phyloP scores from a whole-genome alignment of 768 basidiomycete genomes.

The Filobasidium floriforme region DNA sequence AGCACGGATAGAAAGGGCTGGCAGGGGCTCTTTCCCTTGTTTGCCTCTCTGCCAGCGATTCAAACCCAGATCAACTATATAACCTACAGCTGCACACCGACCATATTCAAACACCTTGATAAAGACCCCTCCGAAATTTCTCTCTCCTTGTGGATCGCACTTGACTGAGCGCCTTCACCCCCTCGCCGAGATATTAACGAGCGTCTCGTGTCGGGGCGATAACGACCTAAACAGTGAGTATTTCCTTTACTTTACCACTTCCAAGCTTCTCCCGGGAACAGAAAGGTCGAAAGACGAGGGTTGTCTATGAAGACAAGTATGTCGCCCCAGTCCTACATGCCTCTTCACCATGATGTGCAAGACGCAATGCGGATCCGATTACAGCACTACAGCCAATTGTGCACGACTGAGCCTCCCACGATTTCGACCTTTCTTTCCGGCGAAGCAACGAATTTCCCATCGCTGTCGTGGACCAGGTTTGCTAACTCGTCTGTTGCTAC shows the following conservation, averaged over 20 bases:
- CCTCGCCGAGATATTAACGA: neutral
- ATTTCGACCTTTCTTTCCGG: neutral
- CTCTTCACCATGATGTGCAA: conserved; percentile 16
- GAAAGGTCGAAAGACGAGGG: neutral
- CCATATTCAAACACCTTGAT: too few relatives aligned
- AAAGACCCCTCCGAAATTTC: too few relatives aligned
- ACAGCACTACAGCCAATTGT: conserved; percentile 20
- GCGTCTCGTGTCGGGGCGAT: neutral
- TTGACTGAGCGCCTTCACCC: conserved; percentile 9
- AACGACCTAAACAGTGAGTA: conserved; percentile 5
- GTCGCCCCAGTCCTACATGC: conserved; percentile 24
- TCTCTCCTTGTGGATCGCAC: conserved; percentile 8
- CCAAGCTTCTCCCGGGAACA: neutral
- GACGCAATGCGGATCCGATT: conserved; percentile 21
- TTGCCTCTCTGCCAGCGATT: too few relatives aligned
- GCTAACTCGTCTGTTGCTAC: too few relatives aligned
- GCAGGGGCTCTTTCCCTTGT: too few relatives aligned
- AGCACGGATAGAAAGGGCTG: too few relatives aligned
- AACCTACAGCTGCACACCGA: too few relatives aligned
- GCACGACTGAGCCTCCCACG: conserved; percentile 14
- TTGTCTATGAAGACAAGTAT: conserved; percentile 11
- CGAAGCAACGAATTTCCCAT: neutral
- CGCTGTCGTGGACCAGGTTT: neutral
- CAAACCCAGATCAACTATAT: too few relatives aligned
- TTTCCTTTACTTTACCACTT: neutral